A percentile compares a stretch with the other conserved stretches of the same genome.
Conservation (phyloP, 805 yeast genomes). For the Metschnikowia cerradonensis region DNA sequence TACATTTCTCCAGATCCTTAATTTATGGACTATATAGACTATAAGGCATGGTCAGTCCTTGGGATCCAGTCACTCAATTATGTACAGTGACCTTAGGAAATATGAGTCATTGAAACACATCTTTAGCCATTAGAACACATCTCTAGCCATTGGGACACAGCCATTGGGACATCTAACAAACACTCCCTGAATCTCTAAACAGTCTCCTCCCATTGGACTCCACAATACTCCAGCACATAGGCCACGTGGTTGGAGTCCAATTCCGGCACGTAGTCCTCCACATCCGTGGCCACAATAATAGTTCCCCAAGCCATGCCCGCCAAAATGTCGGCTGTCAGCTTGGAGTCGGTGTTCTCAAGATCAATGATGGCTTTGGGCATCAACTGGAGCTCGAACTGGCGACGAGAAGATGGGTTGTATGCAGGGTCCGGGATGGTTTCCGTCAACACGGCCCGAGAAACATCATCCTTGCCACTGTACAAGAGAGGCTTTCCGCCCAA, state of each 20-base stretch:
- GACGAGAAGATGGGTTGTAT: slow-evolving; percentile 53
- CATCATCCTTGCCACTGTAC: slow-evolving; percentile 60
- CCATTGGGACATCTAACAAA: too few species aligned
- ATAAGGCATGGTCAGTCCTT: too few species aligned
- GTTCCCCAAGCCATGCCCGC: slow-evolving; percentile 99
- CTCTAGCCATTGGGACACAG: too few species aligned
- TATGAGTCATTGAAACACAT: too few species aligned
- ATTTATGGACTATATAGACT: too few species aligned
- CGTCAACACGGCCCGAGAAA: slow-evolving; percentile 41
- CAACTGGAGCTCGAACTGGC: slow-evolving; percentile 80
- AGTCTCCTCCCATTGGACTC: slow-evolving; percentile 79
- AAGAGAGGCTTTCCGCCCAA: slow-evolving; percentile 73
- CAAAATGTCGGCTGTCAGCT: slow-evolving; percentile 39
- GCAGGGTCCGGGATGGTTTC: slow-evolving; percentile 53
- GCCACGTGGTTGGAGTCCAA: slow-evolving; percentile 68
- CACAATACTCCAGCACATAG: slow-evolving; percentile 74
- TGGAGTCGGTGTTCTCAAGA: slow-evolving; percentile 47
- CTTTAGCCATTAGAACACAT: too few species aligned
- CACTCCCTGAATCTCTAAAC: not conserved
- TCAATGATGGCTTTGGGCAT: slow-evolving; percentile 93
- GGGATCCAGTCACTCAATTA: too few species aligned
- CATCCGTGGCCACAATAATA: slow-evolving; percentile 74
- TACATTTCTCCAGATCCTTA: too few species aligned
- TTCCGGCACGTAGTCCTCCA: slow-evolving; percentile 55
- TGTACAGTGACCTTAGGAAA: too few species aligned